These are phyloP conservation scores for Chamaenerion angustifolium DNA, from an alignment of 345 rosid species.

Conservation along the genomic window DNA sequence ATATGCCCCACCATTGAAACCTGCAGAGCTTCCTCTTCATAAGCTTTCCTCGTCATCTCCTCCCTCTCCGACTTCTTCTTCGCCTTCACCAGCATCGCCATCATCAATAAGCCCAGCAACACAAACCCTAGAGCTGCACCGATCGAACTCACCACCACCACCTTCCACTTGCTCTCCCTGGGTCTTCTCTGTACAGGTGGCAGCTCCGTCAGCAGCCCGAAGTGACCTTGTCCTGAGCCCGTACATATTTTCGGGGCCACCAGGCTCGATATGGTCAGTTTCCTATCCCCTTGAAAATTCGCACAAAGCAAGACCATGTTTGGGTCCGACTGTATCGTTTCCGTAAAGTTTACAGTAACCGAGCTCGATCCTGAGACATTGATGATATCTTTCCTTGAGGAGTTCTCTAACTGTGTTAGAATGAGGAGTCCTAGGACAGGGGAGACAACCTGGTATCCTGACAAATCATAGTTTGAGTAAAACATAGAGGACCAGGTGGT, in stretches of 20 bases:
- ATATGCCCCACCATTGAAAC: slow-evolving; percentile 88
- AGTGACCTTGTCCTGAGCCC: slow-evolving; percentile 60
- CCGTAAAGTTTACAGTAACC: slow-evolving; percentile 48
- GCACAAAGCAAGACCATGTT: slow-evolving; percentile 47
- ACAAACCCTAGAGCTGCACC: slow-evolving; percentile 58
- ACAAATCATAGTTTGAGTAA: slow-evolving; percentile 53
- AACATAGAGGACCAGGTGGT: slow-evolving; percentile 60
- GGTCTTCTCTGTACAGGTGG: slow-evolving; percentile 18
- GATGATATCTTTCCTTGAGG: slow-evolving; percentile 41
- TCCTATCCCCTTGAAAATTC: slow-evolving; percentile 48
- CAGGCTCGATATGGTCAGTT: slow-evolving; percentile 34
- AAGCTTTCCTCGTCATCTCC: slow-evolving; percentile 77
- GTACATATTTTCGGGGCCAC: slow-evolving; percentile 40
- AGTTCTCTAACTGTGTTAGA: slow-evolving; percentile 33
- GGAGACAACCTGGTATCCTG: slow-evolving; percentile 65
- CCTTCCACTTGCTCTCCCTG: slow-evolving; percentile 66
- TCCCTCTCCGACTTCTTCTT: slow-evolving; percentile 64
- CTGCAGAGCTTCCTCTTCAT: slow-evolving; percentile 91
- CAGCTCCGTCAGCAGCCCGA: slow-evolving; percentile 47
- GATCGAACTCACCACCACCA: slow-evolving; percentile 58
- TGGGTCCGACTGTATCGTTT: slow-evolving; percentile 11
- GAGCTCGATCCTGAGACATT: slow-evolving; percentile 23
- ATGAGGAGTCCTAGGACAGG: slow-evolving; percentile 74
- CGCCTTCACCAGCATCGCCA: slow-evolving; percentile 54
- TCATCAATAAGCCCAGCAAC: slow-evolving; percentile 53